A percentile compares a stretch with the other conserved stretches of the same genome.
Conservation (phyloP, 2,329 filamentous ascomycete genomes). For the Penicillium sp. region DNA sequence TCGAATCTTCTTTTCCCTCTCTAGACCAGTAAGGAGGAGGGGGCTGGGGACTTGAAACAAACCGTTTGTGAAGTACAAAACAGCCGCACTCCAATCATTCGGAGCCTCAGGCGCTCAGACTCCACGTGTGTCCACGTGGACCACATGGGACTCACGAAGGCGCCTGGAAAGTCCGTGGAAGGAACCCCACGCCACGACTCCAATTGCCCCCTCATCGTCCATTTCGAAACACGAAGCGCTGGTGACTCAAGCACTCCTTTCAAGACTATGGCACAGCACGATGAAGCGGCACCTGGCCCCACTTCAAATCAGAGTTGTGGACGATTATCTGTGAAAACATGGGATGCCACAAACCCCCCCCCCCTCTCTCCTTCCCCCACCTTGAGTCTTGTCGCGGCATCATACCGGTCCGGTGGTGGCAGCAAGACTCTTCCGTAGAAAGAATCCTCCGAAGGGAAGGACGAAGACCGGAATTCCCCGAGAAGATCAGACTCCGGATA, state of each 20-base stretch:
- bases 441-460: background rate
- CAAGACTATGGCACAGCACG: background rate
- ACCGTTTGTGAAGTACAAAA: conserved; percentile 1
- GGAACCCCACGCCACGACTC: background rate
- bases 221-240: conserved; percentile 7
- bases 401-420: background rate
- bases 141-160: conserved; percentile 31
- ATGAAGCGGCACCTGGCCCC: conserved; percentile 3
- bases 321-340: conserved; percentile 10
- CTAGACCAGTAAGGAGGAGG: background rate
- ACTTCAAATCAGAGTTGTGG: conserved; percentile 3
- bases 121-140: conserved; percentile 39
- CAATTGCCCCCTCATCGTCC: background rate
- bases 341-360: background rate
- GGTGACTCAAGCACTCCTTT: background rate
- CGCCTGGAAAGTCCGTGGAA: conserved; percentile 26
- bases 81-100: background rate
- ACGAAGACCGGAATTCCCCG: background rate
- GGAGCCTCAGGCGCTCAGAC: conserved; percentile 15
- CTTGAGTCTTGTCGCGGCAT: background rate
- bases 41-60: conserved; percentile 3
- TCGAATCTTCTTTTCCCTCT: background rate
- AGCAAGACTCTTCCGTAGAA: background rate
- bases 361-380: background rate
- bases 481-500: background rate